Evolutionary conservation across 1,284 basidiomycete genomes (phyloP), one percentile per base, ranked within the genome.

Genomic region (Apiotrichum gracile): DNA sequence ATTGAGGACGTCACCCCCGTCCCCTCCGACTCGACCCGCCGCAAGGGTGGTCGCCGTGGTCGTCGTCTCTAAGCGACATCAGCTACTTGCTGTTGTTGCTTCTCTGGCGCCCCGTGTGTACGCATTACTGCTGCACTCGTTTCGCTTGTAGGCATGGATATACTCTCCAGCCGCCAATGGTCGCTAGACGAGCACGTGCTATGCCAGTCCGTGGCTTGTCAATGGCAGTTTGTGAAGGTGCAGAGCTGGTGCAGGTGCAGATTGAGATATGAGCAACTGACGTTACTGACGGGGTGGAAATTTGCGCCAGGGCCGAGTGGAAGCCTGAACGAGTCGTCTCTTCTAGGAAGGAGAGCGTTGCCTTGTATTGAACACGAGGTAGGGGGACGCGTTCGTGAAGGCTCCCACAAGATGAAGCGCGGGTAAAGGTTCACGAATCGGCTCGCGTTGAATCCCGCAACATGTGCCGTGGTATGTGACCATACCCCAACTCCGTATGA

Each of bases 11-110:
- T 97, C 58, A 98, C 94, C 54, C 94, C 94, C 66, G 85, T 94
- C 63, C 94, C 94, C 59, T 94, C 93, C 60, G 96, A 98, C 79
- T 92, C 87, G 63, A 98, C 94, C 68, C 85, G 94, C 73, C 85
- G 92, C 80, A 98, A 93, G 92, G 94, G 94, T 86, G 94, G 94
- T 94, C 91, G 94, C 70, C 92, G 94, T 81, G 94, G 94, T 92
- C 90, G 93, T 76, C 91, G 94, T 87, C 85, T 97, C 66, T 82
- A 77, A 68, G 54, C 57, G 41, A 16, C 45, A 22, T 6, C 42
- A 22, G 19, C 12, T 16, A 10, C 41, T 19, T 17, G 7, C n/a
- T 16, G n/a, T 44, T 33, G 42, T 17, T 29, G 42, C 42, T 44
- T 31, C 4, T n/a, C 27, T 44, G 42, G 42, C 42, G 42, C 42